Conservation (phyloP, 805 yeast genomes). For the Starmerella tilneyi region DNA sequence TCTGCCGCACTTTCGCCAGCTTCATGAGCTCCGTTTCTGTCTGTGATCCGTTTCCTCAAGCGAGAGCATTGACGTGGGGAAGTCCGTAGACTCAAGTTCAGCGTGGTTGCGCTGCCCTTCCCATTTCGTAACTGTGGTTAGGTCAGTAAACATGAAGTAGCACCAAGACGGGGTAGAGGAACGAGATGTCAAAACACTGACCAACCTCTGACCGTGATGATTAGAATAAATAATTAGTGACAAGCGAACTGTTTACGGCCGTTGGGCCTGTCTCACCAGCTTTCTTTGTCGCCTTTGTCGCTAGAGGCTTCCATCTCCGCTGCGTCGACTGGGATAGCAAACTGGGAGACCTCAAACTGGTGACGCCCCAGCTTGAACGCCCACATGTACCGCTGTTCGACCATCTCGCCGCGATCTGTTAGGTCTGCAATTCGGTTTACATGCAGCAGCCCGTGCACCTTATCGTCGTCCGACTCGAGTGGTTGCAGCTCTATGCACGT, state of each 20-base stretch:
- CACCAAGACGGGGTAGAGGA: no score
- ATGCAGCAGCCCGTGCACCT: constrained; percentile 59
- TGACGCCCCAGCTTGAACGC: constrained; percentile 78
- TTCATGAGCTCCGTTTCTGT: neutral
- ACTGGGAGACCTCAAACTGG: constrained; percentile 76
- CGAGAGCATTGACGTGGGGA: no score
- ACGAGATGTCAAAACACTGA: no score
- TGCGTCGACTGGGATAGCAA: constrained; percentile 97
- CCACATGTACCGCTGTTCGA: constrained; percentile 59
- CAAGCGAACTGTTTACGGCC: neutral
- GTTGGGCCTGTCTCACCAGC: no score
- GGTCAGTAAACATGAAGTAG: no score
- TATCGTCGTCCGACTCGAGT: constrained; percentile 49
- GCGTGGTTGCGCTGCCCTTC: constrained; percentile 2
- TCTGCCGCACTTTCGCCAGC: neutral
- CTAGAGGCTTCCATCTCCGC: constrained; percentile 33
- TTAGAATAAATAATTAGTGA: no score
- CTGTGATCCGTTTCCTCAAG: no score
- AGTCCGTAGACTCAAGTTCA: no score
- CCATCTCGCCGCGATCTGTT: constrained; percentile 73
- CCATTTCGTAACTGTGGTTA: neutral
- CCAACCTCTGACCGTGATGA: no score
- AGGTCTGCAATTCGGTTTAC: constrained; percentile 60
- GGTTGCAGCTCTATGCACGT: constrained; percentile 68
- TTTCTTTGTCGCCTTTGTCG: neutral